These are phyloP conservation scores for Starmerella tilneyi DNA, from an alignment of 805 yeast species.

Conservation along the genomic window DNA sequence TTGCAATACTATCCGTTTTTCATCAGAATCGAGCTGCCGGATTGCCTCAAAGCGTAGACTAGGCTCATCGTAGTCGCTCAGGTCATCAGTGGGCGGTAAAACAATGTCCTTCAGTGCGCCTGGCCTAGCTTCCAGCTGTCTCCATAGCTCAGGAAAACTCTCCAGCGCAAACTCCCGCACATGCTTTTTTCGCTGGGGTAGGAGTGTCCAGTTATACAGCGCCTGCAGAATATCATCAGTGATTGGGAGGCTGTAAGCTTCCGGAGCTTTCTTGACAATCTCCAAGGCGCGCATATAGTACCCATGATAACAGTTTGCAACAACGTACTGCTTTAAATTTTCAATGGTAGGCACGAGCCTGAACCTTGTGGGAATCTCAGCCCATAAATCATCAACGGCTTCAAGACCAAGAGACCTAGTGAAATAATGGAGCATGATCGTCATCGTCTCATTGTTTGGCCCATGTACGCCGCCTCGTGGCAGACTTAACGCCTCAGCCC, in stretches of 20 bases:
- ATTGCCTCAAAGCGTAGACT: slow-evolving; percentile 24
- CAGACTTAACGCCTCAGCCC: slow-evolving; percentile 47
- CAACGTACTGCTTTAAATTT: slow-evolving; percentile 49
- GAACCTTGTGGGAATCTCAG: slow-evolving; percentile 41
- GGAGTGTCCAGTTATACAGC: slow-evolving; percentile 38
- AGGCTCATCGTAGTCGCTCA: slow-evolving; percentile 21
- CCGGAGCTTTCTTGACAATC: slow-evolving; percentile 38
- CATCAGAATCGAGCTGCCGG: slow-evolving; percentile 21
- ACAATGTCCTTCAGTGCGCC: slow-evolving; percentile 28
- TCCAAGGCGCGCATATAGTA: slow-evolving; percentile 46
- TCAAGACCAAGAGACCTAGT: slow-evolving; percentile 42
- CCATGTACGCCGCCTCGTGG: slow-evolving; percentile 38
- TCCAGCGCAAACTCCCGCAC: slow-evolving; percentile 36
- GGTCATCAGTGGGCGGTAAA: slow-evolving; percentile 31
- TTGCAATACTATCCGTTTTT: neutral
- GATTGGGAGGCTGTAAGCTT: slow-evolving; percentile 27
- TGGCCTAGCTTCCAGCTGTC: slow-evolving; percentile 26
- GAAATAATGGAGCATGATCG: slow-evolving; percentile 55
- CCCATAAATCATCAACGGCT: slow-evolving; percentile 54
- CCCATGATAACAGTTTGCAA: slow-evolving; percentile 63
- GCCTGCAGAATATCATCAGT: slow-evolving; percentile 26
- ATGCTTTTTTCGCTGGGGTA: slow-evolving; percentile 31
- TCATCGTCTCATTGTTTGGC: slow-evolving; percentile 51
- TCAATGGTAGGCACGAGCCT: slow-evolving; percentile 44
- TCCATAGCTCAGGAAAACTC: slow-evolving; percentile 35